Evolutionary conservation across 2,329 filamentous ascomycete species (phyloP).

Genomic region (Nemania sp.): DNA sequence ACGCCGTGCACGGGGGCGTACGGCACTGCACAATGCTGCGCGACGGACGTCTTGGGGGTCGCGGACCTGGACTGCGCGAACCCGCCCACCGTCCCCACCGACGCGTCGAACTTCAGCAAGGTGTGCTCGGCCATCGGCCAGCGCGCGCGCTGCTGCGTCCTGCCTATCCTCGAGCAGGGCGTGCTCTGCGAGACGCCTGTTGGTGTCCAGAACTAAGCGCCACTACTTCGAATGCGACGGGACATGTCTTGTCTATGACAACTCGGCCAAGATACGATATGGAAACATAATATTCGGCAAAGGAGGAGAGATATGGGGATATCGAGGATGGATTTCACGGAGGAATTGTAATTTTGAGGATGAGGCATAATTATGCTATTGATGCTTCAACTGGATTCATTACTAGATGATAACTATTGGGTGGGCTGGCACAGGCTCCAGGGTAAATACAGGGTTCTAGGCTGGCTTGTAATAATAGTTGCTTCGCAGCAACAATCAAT

Average conservation of each 20-base stretch:
- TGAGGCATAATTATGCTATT: too few relatives aligned
- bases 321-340: neutral
- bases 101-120: constrained; percentile 48
- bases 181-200: constrained; percentile 40
- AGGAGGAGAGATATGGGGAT: neutral
- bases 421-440: too few relatives aligned
- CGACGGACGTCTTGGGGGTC: constrained; percentile 59
- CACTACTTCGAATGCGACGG: too few relatives aligned
- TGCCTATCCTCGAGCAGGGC: constrained; percentile 47
- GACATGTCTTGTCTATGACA: neutral
- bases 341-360: neutral
- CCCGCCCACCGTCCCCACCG: constrained; percentile 46
- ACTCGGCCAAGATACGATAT: too few relatives aligned
- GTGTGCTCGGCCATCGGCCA: constrained; percentile 49
- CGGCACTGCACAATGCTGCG: constrained; percentile 59
- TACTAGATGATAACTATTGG: too few relatives aligned
- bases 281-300: too few relatives aligned
- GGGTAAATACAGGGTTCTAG: neutral
- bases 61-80: constrained; percentile 52
- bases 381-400: too few relatives aligned
- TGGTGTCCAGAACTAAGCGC: constrained; percentile 23
- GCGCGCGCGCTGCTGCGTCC: constrained; percentile 54
- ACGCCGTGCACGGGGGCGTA: constrained; percentile 49
- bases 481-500: too few relatives aligned
- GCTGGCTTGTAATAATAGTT: neutral